phyloP scores from a whole-genome alignment of 2,329 filamentous ascomycete species.

The Diaporthe sp. region DNA sequence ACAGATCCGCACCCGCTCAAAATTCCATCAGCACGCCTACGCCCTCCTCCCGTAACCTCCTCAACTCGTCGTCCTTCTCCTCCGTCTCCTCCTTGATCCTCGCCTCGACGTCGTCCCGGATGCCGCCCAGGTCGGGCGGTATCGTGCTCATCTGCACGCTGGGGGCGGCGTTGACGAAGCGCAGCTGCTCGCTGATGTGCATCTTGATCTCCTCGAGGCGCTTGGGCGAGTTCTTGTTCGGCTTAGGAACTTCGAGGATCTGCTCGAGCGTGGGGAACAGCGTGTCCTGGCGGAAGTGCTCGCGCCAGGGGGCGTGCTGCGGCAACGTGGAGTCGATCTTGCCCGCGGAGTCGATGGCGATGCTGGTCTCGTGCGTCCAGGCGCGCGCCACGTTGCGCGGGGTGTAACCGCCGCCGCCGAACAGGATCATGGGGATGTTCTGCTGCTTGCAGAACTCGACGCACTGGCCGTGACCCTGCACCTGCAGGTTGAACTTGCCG shows the following conservation, averaged over 20 bases:
- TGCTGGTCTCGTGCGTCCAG: constrained; percentile 96
- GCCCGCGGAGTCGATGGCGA: constrained; percentile 81
- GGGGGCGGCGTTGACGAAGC: constrained; percentile 85
- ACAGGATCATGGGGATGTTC: constrained; percentile 84
- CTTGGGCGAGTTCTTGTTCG: constrained; percentile 83
- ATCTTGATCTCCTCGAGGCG: constrained; percentile 81
- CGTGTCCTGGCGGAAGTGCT: constrained; percentile 88
- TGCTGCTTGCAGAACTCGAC: constrained; percentile 89
- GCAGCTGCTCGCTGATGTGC: constrained; percentile 84
- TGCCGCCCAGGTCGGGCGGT: constrained; percentile 77
- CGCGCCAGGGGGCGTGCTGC: constrained; percentile 82
- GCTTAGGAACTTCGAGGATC: constrained; percentile 72
- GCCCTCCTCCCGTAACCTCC: constrained; percentile 66
- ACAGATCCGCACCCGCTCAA: constrained; percentile 35
- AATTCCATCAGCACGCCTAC: constrained; percentile 68
- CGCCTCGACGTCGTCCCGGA: constrained; percentile 76
- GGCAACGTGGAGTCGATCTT: constrained; percentile 80
- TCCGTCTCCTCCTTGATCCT: constrained; percentile 73
- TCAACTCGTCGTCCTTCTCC: constrained; percentile 64
- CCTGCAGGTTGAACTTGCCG: constrained; percentile 96
- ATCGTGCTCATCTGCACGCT: constrained; percentile 88
- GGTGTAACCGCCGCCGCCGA: constrained; percentile 96
- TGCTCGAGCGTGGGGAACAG: constrained; percentile 89
- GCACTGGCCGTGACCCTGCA: constrained; percentile 92
- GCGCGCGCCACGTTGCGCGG: constrained; percentile 95